Base-by-base conservation (phyloP, 2,329 filamentous ascomycete species). In the Fusarium protoensiforme region DNA sequence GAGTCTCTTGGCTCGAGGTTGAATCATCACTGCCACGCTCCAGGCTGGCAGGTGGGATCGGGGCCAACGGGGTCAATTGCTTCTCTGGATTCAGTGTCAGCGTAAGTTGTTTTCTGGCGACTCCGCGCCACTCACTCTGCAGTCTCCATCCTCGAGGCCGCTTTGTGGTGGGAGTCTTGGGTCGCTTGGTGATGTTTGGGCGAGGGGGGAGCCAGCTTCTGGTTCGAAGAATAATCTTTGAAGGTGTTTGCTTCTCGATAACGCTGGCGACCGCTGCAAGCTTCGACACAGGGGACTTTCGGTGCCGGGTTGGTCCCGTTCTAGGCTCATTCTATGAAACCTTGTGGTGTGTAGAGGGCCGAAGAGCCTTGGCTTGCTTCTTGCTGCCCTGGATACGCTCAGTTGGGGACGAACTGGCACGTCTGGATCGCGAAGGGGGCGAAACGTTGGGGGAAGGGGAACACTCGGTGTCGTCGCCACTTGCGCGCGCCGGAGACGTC, bases 351-450 rank as follows among this genome's bases (percentile, higher is more conserved):
- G 57, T 22, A 41, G 74, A 60, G 43, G 63, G 46, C 14, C 61
- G 65, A 13, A 31, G 36, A 16, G 60, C 24, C 13, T 74, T 66
- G 31, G 74, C 69, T 51, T 69, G 61, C 29, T 69, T 41, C 36
- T 75, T 72, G 24, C 53, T 57, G 24, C 71, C 29, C 24, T 74
- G 64, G 4, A 75, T 29, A 31, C 72, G 61, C 27, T 77, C 63
- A 11, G 31, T 74, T 2, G 68, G 75, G 7, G 73, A 77, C 13
- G 68, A 75, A 22, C 57, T 2, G 9, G 7, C 33, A 11, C 58
- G 29, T 11, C 61, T 61, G 10, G 61, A 59, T 43, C 65, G 29
- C 38, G 65, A 66, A 16, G 69, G 58, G 9, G 61, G 62, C 14
- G 68, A 67, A 9, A 68, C 31, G 14, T 53, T 38, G 11, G 46